A percentile compares a stretch with the other conserved stretches of the same genome.
Conservation (phyloP, 1,284 basidiomycete genomes). For the Sparassis latifolia region DNA sequence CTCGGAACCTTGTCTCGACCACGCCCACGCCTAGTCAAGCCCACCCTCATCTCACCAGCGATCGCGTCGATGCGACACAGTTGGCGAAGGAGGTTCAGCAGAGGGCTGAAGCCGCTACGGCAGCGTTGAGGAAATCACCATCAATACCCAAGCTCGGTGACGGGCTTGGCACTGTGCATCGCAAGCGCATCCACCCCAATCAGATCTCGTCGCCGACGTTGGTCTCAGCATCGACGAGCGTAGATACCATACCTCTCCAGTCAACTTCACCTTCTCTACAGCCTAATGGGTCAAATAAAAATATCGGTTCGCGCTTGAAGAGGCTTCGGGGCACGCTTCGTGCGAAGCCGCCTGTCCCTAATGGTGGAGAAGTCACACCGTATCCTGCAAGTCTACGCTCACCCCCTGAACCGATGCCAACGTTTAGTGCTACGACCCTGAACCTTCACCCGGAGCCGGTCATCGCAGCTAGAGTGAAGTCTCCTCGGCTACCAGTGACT, state of each 20-base stretch:
- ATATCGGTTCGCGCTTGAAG: conserved; percentile 51
- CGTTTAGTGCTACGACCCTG: conserved; percentile 16
- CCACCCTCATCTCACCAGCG: neutral
- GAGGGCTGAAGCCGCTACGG: conserved; percentile 62
- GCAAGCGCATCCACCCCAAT: conserved; percentile 59
- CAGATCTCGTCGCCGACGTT: conserved; percentile 72
- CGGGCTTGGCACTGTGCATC: conserved; percentile 27
- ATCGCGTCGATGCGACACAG: conserved; percentile 10
- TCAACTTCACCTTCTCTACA: conserved; percentile 27
- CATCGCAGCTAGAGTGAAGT: conserved; percentile 42
- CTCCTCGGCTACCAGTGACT: conserved; percentile 30
- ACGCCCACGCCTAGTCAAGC: neutral
- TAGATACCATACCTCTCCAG: conserved; percentile 66
- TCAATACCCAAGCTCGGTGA: conserved; percentile 43
- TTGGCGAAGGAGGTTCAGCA: conserved; percentile 64
- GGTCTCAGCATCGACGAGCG: conserved; percentile 67
- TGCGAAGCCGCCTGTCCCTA: conserved; percentile 43
- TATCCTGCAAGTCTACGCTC: conserved; percentile 33
- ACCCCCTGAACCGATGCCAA: conserved; percentile 18
- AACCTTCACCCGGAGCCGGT: conserved; percentile 24
- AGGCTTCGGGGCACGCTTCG: conserved; percentile 64
- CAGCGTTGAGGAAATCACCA: conserved; percentile 56
- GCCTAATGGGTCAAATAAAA: conserved; percentile 16
- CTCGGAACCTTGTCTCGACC: neutral
- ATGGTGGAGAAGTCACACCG: conserved; percentile 47